These are phyloP conservation scores for Diaporthe helianthi DNA, from an alignment of 2,329 filamentous ascomycete genomes.

Conservation along the genomic window DNA sequence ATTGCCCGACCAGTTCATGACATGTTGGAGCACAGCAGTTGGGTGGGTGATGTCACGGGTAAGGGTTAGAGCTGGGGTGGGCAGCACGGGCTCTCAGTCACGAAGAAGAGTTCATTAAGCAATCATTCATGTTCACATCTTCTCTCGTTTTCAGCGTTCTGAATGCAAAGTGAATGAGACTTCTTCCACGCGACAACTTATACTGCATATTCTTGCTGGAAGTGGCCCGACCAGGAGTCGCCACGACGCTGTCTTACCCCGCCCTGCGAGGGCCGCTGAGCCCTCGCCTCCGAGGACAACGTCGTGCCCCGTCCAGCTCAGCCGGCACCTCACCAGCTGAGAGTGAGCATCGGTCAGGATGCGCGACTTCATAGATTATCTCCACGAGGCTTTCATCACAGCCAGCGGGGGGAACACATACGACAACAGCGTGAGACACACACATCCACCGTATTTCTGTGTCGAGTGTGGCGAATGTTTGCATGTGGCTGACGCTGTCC, in stretches of 20 bases:
- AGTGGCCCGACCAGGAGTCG: neutral
- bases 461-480: neutral
- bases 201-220: neutral
- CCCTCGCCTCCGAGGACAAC: neutral
- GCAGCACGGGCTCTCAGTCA: neutral
- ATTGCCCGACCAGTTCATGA: too few species aligned
- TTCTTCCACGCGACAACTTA: neutral
- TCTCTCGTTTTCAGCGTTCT: neutral
- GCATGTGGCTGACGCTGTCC: neutral
- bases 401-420: slow-evolving; percentile 36
- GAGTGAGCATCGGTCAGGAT: slow-evolving; percentile 19
- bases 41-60: too few species aligned
- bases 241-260: neutral
- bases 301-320: neutral
- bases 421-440: slow-evolving; percentile 32
- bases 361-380: slow-evolving; percentile 33
- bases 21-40: too few species aligned
- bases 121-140: neutral
- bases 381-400: slow-evolving; percentile 32
- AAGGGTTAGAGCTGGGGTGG: neutral
- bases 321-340: neutral
- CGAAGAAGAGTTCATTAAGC: neutral
- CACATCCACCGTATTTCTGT: neutral
- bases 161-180: too few species aligned
- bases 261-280: slow-evolving; percentile 16